A percentile compares a stretch with the other conserved stretches of the same genome.
These are phyloP conservation scores for Chaetoscypha palmicola DNA, from an alignment of 2,329 filamentous ascomycete species.

Conservation along the genomic window DNA sequence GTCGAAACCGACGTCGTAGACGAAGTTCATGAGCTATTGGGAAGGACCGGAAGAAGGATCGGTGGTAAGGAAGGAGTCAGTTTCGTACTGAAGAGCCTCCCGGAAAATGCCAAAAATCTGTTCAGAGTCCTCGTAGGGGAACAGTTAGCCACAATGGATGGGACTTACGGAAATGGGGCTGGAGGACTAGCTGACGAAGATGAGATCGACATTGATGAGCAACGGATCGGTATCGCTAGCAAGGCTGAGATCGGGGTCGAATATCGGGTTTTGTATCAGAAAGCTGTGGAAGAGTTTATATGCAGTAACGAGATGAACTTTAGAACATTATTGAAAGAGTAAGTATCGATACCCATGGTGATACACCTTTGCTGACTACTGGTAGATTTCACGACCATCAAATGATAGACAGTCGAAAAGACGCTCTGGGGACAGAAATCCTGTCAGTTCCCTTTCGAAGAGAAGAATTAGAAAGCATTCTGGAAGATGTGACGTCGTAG, in stretches of 20 bases:
- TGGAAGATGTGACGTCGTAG: slow-evolving; percentile 62
- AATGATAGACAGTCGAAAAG: slow-evolving; percentile 86
- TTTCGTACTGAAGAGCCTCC: slow-evolving; percentile 83
- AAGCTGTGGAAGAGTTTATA: slow-evolving; percentile 93
- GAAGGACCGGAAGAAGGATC: slow-evolving; percentile 68
- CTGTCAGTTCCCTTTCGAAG: slow-evolving; percentile 78
- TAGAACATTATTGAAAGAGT: slow-evolving; percentile 88
- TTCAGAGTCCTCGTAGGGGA: slow-evolving; percentile 82
- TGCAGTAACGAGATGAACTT: slow-evolving; percentile 96
- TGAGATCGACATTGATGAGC: slow-evolving; percentile 35
- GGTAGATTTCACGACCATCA: slow-evolving; percentile 87
- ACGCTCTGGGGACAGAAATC: slow-evolving; percentile 76
- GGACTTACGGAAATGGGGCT: slow-evolving; percentile 40
- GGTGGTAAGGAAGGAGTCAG: slow-evolving; percentile 87
- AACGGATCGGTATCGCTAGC: slow-evolving; percentile 20
- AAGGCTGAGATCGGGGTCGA: slow-evolving; percentile 59
- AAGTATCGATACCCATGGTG: slow-evolving; percentile 29
- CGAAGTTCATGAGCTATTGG: slow-evolving; percentile 80
- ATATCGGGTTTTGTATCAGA: slow-evolving; percentile 87
- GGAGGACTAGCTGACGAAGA: slow-evolving; percentile 41
- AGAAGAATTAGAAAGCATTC: slow-evolving; percentile 80
- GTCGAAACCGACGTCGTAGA: slow-evolving; percentile 80
- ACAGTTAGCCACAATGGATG: slow-evolving; percentile 64
- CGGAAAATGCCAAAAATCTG: slow-evolving; percentile 83
- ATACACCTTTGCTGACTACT: slow-evolving; percentile 25